Base-by-base conservation (phyloP, 73 alveolate species). In the Paramecium caudatum region DNA sequence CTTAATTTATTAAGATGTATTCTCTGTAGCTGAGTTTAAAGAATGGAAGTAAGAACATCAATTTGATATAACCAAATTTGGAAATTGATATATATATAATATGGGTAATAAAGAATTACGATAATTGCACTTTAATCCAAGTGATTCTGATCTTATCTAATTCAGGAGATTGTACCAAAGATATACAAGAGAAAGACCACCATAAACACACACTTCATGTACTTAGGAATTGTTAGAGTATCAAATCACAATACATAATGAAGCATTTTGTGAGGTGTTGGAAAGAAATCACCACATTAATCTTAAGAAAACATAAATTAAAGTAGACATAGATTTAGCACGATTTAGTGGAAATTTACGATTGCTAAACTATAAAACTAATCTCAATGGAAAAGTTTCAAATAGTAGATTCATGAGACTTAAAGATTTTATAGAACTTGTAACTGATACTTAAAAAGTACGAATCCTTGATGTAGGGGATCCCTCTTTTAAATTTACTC, bases 281-380 rank as follows among this genome's bases (percentile, higher is more conserved):
- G 84, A 68, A 43, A 34, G 50, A 17, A 32, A 68, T 68, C 50
- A 68, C 34, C 37, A 68, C 50, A 68, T 37, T 32, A 68, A 68
- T 68, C 47, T 68, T 23, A 68, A 68, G 34, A 34, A 68, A 32
- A 68, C 47, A 27, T 32, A 68, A 25, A 34, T 34, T 30, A 34
- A 36, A 34, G 84, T 68, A 10, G 84, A 68, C 5, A 34, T 68
- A 8, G 84, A 68, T 68, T 34, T 68, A n/a, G 9, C 50, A 3
- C 25, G 84, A 68, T 68, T 68, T 3, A 55, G 80, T 55, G n/a
- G n/a, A n/a, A 43, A 43, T 23, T 55, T 12, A 27, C 46, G 47
- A 33, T 68, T 68, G 8, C 17, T 68, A 10, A 49, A 43, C 34
- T 68, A 34, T 6, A 34, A 68, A 25, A 68, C 50, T 2, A 25